Conservation (phyloP, 345 rosid species). For the Rhodamnia argentea region DNA sequence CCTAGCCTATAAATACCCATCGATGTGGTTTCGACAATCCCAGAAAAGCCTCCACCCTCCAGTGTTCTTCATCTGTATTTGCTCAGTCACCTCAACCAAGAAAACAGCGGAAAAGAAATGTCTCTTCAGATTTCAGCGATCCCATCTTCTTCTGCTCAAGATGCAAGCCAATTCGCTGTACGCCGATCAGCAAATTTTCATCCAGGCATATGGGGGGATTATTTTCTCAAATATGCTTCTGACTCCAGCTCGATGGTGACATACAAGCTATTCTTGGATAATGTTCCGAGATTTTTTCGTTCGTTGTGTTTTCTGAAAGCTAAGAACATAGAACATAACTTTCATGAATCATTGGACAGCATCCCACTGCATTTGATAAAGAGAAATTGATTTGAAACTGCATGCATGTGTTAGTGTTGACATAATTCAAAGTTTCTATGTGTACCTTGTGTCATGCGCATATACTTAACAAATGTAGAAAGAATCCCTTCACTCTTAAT, state of each 20-base stretch:
- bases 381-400: neutral
- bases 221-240: neutral
- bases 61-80: too few species aligned
- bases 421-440: too few species aligned
- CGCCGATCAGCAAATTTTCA: neutral
- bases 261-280: neutral
- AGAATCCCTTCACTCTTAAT: too few species aligned
- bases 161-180: neutral
- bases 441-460: too few species aligned
- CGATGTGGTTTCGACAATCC: too few species aligned
- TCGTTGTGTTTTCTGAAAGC: neutral
- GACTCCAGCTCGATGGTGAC: neutral
- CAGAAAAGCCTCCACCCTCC: too few species aligned
- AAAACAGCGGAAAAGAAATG: neutral
- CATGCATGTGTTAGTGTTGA: neutral
- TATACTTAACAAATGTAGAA: too few species aligned
- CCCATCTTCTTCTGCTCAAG: neutral
- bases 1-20: too few species aligned
- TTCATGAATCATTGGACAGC: neutral
- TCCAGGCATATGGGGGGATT: neutral
- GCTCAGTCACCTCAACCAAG: neutral
- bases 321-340: neutral
- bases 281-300: neutral
- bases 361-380: neutral
- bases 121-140: neutral